Evolutionary conservation across 768 basidiomycete genomes (phyloP), one percentile per base, ranked within the genome.

Genomic region (Lentinula edodes): DNA sequence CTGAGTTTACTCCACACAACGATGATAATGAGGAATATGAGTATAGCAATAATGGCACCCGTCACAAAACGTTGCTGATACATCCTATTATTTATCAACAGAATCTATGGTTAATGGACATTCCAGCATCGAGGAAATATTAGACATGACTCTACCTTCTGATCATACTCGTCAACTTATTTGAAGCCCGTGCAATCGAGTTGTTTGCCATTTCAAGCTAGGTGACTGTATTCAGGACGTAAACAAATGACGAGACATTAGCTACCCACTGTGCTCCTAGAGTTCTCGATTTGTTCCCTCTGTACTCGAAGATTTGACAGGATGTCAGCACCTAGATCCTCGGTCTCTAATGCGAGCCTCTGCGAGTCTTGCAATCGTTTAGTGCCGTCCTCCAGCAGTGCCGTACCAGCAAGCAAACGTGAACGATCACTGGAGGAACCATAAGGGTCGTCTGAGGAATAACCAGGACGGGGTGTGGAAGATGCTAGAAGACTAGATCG

Each of bases 161-260:
- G 61, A 98, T 90, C 96, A 98, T 98, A 74, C 90, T 89, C 79
- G 90, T 96, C 55, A 99, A 75, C 46, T 95, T 98, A 12, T 88
- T 88, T 2, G 93, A 89, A 34, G 97, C 96, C 42, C 91, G 83
- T 73, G 95, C 93, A 68, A 99, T 95, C 5, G 90, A 88, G 18
- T 82, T 81, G 69, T 98, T 95, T 38, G 96, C 95, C 46, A 88
- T 83, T 66, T 86, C 83, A 38, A 99, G 83, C 94, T 96, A 68
- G 13, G 34, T 51, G 18, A 13, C 36, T 51, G 61, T 45, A 48
- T 35, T 57, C 41, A 46, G 32, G n/a, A 43, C 34, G n/a, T 20
- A 50, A 41, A 8, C 9, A 12, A 35, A 48, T 9, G 36, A 18
- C 56, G 18, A 16, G 20, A 35, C 32, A 39, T 50, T 38, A 3